Conservation (phyloP, 2,329 filamentous ascomycete species). For the Diaporthe vexans region DNA sequence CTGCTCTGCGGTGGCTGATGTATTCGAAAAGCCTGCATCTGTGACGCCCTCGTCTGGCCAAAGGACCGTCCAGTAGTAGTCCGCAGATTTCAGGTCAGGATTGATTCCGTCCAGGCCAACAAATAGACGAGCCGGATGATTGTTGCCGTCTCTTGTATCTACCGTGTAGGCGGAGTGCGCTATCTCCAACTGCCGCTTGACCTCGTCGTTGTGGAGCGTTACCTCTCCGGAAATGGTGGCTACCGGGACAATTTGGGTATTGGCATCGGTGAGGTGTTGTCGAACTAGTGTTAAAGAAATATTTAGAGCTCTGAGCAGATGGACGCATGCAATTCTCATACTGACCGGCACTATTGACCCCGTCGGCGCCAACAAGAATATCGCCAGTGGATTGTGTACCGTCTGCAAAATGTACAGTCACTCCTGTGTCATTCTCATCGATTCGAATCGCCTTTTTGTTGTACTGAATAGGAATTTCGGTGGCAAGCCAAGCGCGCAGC, state of each 20-base stretch:
- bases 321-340: neutral
- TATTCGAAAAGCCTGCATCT: neutral
- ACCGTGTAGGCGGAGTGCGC: slow-evolving; percentile 46
- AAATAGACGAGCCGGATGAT: slow-evolving; percentile 39
- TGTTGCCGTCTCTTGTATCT: slow-evolving; percentile 5
- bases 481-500: slow-evolving; percentile 48
- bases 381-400: slow-evolving; percentile 46
- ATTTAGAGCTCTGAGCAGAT: neutral
- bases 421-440: slow-evolving; percentile 40
- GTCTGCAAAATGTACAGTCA: slow-evolving; percentile 47
- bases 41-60: slow-evolving; percentile 34
- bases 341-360: slow-evolving; percentile 45
- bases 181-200: slow-evolving; percentile 48
- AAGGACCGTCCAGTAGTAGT: slow-evolving; percentile 47
- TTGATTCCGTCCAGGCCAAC: slow-evolving; percentile 45
- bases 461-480: slow-evolving; percentile 47
- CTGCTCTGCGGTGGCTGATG: slow-evolving; percentile 6
- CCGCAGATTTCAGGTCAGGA: slow-evolving; percentile 44
- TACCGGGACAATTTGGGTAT: slow-evolving; percentile 43
- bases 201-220: slow-evolving; percentile 44
- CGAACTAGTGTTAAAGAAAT: slow-evolving; percentile 45
- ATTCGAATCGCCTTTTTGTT: slow-evolving; percentile 43
- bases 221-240: slow-evolving; percentile 46
- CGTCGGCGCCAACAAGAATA: slow-evolving; percentile 49
- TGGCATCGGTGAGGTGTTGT: slow-evolving; percentile 48